These are phyloP conservation scores for Dendrostoma leiphaemia DNA, from an alignment of 2,329 filamentous ascomycete species.

Conservation along the genomic window DNA sequence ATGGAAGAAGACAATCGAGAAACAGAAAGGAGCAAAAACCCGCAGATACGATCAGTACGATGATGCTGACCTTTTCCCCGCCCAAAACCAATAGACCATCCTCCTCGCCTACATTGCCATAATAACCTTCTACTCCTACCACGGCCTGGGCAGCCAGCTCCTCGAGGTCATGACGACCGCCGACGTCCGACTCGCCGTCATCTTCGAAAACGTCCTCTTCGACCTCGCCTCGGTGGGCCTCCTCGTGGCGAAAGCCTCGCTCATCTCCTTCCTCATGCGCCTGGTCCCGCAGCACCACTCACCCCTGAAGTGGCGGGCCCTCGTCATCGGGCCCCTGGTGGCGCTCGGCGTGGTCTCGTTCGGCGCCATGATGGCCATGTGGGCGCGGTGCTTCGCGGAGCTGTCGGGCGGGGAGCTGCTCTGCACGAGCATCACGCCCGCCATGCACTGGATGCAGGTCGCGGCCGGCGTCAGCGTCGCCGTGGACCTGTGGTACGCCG, in stretches of 20 bases:
- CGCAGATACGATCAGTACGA: too few species aligned
- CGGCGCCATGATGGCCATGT: constrained; percentile 20
- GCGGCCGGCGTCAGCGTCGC: constrained; percentile 13
- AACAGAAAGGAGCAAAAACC: too few species aligned
- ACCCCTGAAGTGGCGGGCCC: constrained; percentile 4
- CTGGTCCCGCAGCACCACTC: constrained; percentile 16
- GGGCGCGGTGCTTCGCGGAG: constrained; percentile 15
- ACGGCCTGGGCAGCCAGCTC: constrained; percentile 17
- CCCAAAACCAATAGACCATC: too few species aligned
- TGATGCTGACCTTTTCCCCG: too few species aligned
- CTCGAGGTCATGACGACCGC: constrained; percentile 10
- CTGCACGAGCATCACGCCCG: constrained; percentile 8
- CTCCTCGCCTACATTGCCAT: constrained; percentile 18
- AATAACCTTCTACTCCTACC: constrained; percentile 19
- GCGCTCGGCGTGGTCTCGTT: constrained; percentile 18
- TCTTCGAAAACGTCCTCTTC: constrained; percentile 17
- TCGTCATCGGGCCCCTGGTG: constrained; percentile 19
- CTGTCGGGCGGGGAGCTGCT: constrained; percentile 6
- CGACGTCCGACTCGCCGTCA: constrained; percentile 13
- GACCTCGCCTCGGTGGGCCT: constrained; percentile 16
- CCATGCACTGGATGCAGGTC: constrained; percentile 18
- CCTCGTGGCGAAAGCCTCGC: constrained; percentile 15
- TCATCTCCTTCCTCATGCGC: constrained; percentile 17
- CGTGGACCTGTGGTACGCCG: constrained; percentile 16
- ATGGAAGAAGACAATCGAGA: too few species aligned